These are phyloP conservation scores for Furcasterigmium furcatum DNA, from an alignment of 2,329 filamentous ascomycete genomes.

Conservation along the genomic window DNA sequence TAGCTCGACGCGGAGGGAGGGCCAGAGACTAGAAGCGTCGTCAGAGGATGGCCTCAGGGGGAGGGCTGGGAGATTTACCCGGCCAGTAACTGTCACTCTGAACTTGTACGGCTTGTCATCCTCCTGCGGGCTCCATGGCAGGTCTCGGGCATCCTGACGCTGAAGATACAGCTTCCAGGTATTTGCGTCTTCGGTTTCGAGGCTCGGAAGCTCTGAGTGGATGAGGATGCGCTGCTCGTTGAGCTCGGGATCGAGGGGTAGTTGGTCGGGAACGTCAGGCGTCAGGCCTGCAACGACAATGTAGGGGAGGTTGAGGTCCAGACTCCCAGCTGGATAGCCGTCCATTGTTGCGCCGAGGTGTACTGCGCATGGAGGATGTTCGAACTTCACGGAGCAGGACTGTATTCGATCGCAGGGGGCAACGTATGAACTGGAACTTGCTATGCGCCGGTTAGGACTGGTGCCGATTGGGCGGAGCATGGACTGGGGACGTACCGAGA, in stretches of 20 bases:
- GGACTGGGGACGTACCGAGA: not conserved
- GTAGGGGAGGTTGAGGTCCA: constrained; percentile 84
- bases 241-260: constrained; percentile 45
- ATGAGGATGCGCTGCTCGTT: constrained; percentile 59
- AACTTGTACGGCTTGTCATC: constrained; percentile 55
- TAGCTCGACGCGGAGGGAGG: constrained; percentile 56
- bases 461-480: no score
- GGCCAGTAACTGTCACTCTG: constrained; percentile 70
- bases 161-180: constrained; percentile 65
- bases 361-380: not conserved
- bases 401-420: no score
- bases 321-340: constrained; percentile 73
- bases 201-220: constrained; percentile 65
- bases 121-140: constrained; percentile 65
- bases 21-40: constrained; percentile 42
- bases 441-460: no score
- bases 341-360: constrained; percentile 55
- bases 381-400: no score
- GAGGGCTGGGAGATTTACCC: no score
- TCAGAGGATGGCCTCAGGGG: no score
- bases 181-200: constrained; percentile 63
- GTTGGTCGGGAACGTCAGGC: constrained; percentile 34
- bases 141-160: constrained; percentile 58
- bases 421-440: no score
- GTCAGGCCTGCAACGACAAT: constrained; percentile 75